Evolutionary conservation across 1,139 yeast genomes (phyloP).

Genomic region (Zygotorulaspora mrakii): DNA sequence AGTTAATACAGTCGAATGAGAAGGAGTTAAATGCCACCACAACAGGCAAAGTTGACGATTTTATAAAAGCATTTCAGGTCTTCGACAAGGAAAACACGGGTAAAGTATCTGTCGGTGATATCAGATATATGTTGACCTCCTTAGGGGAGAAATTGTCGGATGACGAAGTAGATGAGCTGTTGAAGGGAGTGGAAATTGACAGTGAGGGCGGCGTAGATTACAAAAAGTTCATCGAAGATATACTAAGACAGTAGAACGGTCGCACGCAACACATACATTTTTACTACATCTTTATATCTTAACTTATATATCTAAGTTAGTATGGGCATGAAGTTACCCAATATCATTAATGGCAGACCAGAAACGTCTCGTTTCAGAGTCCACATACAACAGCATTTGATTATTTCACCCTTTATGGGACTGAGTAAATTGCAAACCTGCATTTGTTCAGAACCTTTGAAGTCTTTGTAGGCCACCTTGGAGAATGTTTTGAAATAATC

Average conservation of each 20-base stretch:
- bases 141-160: constrained; percentile 90
- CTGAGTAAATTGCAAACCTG: constrained; percentile 45
- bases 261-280: no score
- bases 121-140: constrained; percentile 87
- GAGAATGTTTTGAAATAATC: constrained; percentile 85
- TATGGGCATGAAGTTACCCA: constrained; percentile 81
- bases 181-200: constrained; percentile 92
- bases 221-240: constrained; percentile 88
- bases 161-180: constrained; percentile 88
- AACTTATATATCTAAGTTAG: constrained; percentile 10
- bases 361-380: constrained; percentile 89
- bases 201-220: constrained; percentile 94
- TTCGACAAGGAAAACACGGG: constrained; percentile 96
- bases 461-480: constrained; percentile 86
- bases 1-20: constrained; percentile 27
- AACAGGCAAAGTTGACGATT: constrained; percentile 59
- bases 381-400: constrained; percentile 82
- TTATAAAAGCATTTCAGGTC: constrained; percentile 95
- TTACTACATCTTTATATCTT: no score
- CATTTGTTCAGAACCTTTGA: constrained; percentile 81
- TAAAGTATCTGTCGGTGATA: constrained; percentile 93
- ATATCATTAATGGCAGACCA: constrained; percentile 94
- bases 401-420: constrained; percentile 38
- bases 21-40: constrained; percentile 33
- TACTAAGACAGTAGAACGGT: constrained; percentile 65